Percentiles rank a stretch among this genome's conserved stretches.
Conservation (phyloP, 176 grass and related monocot genomes). For the Chloris gayana region DNA sequence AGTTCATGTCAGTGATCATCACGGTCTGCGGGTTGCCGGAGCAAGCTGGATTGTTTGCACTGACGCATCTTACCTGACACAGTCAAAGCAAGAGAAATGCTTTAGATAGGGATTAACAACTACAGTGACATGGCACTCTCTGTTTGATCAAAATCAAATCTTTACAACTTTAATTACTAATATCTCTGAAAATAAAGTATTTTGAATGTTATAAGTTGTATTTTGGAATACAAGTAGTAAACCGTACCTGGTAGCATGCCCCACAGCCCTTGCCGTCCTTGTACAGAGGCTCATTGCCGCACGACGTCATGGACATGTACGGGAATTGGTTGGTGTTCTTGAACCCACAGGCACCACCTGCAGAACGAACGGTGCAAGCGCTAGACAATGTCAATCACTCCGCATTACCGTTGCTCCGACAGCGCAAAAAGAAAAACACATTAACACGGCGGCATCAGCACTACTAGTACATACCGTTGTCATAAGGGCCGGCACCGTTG, state of each 20-base stretch:
- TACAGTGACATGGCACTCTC: not conserved
- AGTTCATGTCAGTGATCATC: constrained; percentile 70
- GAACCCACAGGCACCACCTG: constrained; percentile 70
- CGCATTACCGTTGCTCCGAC: not conserved
- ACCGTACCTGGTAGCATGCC: constrained; percentile 55
- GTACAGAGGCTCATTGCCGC: constrained; percentile 51
- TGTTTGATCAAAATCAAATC: too few relatives aligned
- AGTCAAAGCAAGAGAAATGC: not conserved
- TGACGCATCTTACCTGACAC: constrained; percentile 42
- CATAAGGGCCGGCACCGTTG: constrained; percentile 52
- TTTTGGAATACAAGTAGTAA: too few relatives aligned
- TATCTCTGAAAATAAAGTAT: too few relatives aligned
- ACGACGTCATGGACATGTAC: constrained; percentile 62
- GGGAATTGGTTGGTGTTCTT: constrained; percentile 48
- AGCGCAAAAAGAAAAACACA: not conserved
- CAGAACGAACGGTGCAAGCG: not conserved
- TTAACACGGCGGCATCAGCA: not conserved
- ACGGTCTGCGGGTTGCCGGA: constrained; percentile 41
- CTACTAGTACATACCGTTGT: constrained; percentile 45
- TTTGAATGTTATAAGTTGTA: too few relatives aligned
- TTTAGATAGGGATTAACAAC: not conserved
- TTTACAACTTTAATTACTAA: too few relatives aligned
- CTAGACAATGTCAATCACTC: not conserved
- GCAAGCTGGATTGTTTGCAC: constrained; percentile 22
- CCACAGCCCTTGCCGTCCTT: constrained; percentile 58